Base-by-base conservation (phyloP, 257 asterid genomes). In the Solanum pinnatisectum region DNA sequence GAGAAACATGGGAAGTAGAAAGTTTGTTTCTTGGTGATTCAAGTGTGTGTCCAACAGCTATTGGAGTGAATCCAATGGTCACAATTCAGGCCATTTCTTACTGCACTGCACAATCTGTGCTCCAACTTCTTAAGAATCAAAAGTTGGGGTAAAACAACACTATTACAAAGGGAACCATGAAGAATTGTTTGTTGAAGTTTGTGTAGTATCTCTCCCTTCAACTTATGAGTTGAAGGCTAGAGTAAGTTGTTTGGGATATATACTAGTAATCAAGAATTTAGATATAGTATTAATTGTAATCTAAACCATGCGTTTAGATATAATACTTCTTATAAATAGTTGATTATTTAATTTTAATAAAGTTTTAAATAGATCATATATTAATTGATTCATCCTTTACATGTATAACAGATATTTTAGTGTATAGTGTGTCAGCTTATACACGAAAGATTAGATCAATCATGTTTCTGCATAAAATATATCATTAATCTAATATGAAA, bases 41-140 rank as follows among this genome's bases (percentile, higher is more conserved):
- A 2, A 96, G 99, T 39, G 98, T 96, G 4, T 92, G 95, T 36
- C 99, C 99, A 23, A 96, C 98, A 0, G 98, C 99, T 4, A 87
- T 96, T 68, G 99, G 98, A 5, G 98, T 96, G 81, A 96, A 96
- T 91, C 99, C 98, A 2, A 95, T 96, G 99, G 95, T 96, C 30
- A 95, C 99, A 1, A 46, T 96, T 72, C 98, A 95, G 83, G 98
- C 98, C 1, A 91, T 92, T 85, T 94, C 99, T 74, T 95, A 95
- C 18, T 96, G 99, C 91, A 93, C 91, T 59, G 98, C 98, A 79
- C 95, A 93, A 36, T 90, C 97, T 7, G 83, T 95, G 84, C 90
- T 94, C 68, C 84, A 93, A 88, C 10, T 56, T 56, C n/a, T 56
- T 2, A 56, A 56, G 65, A 56, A 79, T 44, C 40, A 79, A 44